Evolutionary conservation across 2,329 filamentous ascomycete species (phyloP), one percentile per base, ranked within the genome.

Genomic region (Beauveria brongniartii): DNA sequence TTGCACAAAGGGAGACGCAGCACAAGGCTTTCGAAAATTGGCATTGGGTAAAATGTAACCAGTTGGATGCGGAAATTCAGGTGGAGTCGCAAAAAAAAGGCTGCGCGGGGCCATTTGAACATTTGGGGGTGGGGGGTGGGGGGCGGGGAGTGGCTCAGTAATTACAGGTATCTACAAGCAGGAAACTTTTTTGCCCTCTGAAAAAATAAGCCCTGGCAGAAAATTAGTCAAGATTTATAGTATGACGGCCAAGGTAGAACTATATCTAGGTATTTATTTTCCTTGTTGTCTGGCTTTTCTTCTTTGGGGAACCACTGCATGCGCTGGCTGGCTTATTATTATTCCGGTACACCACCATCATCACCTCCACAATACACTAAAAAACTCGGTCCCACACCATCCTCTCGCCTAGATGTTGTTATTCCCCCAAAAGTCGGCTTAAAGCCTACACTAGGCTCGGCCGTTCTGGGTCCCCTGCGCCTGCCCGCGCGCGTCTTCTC

Each of bases 401-500:
- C 43, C 16, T 57, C 16, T 40, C 54, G 26, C 40, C 43, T 57
- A 30, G 34, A 58, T 22, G 20, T 16, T 30, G 26, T 24, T 47
- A 50, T 30, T 47, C 34, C 55, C 55, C 43, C 34, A 34, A 58
- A 41, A 50, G 46, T 40, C 34, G 30, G 46, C 46, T 16, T 55
- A 30, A 46, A 43, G 8, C 6, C 44, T 46, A 18, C 41, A 37
- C 28, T 56, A 47, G 20, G 44, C 28, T 47, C 54, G 54, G 54
- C 44, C 54, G 7, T 37, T 47, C 43, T 47, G 54, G 54, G 48
- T 58, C 55, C 55, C 55, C 44, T 20, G n/a, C 54, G 12, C 41
- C 28, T 43, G 46, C 24, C 55, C 46, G 55, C 55, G 22, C 55
- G 46, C 46, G 30, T 58, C 55, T 41, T 50, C 30, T 58, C 46